Percentiles rank a stretch among this genome's conserved stretches.
Conservation (phyloP, 2,329 filamentous ascomycete species). For the Amphichorda felina region DNA sequence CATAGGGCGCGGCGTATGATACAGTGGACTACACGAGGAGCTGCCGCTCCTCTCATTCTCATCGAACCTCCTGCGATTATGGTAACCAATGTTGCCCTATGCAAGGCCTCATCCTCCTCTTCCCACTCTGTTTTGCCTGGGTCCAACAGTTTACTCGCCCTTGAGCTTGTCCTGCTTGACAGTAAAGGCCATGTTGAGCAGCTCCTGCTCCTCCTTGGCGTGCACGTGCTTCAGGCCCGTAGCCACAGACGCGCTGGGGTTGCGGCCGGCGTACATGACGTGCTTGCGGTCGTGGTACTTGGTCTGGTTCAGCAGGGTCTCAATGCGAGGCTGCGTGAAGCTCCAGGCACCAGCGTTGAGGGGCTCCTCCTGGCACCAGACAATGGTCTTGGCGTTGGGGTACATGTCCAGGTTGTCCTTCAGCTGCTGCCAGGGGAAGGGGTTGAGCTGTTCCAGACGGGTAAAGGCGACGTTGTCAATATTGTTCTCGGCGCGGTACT, state of each 20-base stretch:
- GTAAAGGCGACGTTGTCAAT: conserved; percentile 89
- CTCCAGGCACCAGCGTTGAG: conserved; percentile 95
- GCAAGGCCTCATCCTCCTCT: too few species aligned
- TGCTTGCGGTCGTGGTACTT: conserved; percentile 87
- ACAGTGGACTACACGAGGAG: conserved; percentile 1
- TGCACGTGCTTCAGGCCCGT: conserved; percentile 85
- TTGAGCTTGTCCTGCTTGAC: conserved; percentile 60
- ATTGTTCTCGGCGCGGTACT: conserved; percentile 78
- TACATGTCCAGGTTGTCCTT: conserved; percentile 95
- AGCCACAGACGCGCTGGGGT: conserved; percentile 86
- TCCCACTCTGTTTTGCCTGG: not conserved
- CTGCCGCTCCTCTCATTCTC: not conserved
- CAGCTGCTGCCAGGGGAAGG: conserved; percentile 96
- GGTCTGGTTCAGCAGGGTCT: conserved; percentile 90
- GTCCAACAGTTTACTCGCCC: conserved; percentile 36
- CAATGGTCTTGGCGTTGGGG: conserved; percentile 93
- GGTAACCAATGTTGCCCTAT: too few species aligned
- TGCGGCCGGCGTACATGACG: conserved; percentile 92
- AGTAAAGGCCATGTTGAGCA: conserved; percentile 55
- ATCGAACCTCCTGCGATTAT: not conserved
- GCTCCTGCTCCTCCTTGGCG: conserved; percentile 82
- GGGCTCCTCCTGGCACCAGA: conserved; percentile 96
- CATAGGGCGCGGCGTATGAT: not conserved
- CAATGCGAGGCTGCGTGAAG: conserved; percentile 93
- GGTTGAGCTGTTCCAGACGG: conserved; percentile 93